A percentile compares a stretch with the other conserved stretches of the same genome.
phyloP scores from a whole-genome alignment of 345 rosid genomes.

The Pugionium dolabratum region DNA sequence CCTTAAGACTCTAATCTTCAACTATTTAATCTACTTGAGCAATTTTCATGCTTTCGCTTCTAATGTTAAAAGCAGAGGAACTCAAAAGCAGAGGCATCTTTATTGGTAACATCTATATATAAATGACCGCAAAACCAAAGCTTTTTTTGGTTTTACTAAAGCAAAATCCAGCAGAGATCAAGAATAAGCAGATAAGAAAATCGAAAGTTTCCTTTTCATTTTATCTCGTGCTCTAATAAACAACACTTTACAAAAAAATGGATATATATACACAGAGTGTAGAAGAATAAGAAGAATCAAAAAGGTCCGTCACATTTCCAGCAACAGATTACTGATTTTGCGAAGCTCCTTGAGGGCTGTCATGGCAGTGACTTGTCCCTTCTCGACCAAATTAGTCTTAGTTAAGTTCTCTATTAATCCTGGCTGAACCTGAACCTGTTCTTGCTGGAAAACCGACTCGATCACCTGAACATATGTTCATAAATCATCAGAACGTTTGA shows the following conservation, averaged over 20 bases:
- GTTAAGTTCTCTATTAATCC: constrained; percentile 68
- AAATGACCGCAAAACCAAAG: constrained; percentile 12
- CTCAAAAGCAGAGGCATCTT: not conserved
- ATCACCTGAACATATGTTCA: constrained; percentile 55
- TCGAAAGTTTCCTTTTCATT: not conserved
- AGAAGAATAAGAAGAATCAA: constrained; percentile 17
- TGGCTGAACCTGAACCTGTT: constrained; percentile 54
- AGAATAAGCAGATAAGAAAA: constrained; percentile 12
- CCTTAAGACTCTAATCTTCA: constrained; percentile 21
- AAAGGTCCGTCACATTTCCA: constrained; percentile 68
- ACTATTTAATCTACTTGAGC: constrained; percentile 15
- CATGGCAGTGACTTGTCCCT: constrained; percentile 83
- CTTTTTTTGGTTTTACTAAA: not conserved
- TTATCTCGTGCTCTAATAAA: constrained; percentile 38
- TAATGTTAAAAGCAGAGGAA: constrained; percentile 10
- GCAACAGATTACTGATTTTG: constrained; percentile 85
- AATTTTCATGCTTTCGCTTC: not conserved
- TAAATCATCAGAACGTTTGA: not conserved
- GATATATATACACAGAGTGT: constrained; percentile 38
- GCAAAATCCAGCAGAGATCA: not conserved
- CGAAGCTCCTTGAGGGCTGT: constrained; percentile 91
- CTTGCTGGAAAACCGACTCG: constrained; percentile 93
- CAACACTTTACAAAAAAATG: constrained; percentile 57
- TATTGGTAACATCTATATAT: constrained; percentile 6
- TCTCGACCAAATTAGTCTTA: constrained; percentile 72